A percentile compares a stretch with the other conserved stretches of the same genome.
Evolutionary conservation across 768 basidiomycete genomes (phyloP).

Genomic region (Termitomyces titanicus): DNA sequence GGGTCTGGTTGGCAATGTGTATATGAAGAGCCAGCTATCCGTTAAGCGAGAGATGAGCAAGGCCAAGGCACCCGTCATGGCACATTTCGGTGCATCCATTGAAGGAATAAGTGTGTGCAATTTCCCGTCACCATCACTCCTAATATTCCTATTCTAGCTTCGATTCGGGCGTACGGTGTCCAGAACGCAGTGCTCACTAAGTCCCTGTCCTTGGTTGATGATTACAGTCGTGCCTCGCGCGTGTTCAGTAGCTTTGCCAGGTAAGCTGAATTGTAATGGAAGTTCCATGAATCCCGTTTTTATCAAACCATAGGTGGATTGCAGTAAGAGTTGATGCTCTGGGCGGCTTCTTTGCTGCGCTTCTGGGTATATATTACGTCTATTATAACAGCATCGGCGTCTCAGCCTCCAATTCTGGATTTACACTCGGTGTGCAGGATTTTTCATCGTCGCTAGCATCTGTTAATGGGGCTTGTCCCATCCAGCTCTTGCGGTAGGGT

Average conservation of each 20-base stretch:
- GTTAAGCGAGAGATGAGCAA: constrained; percentile 45
- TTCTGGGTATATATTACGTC: constrained; percentile 51
- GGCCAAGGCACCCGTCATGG: constrained; percentile 27
- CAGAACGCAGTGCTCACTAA: constrained; percentile 41
- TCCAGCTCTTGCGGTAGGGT: constrained; percentile 32
- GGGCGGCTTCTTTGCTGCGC: constrained; percentile 49
- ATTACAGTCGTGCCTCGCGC: constrained; percentile 39
- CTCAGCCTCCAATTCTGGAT: constrained; percentile 10
- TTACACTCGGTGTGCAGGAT: constrained; percentile 14
- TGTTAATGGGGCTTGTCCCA: no score
- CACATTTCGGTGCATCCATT: constrained; percentile 48
- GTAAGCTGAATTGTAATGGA: neutral
- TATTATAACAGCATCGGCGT: constrained; percentile 44
- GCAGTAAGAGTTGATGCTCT: constrained; percentile 51
- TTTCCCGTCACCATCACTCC: neutral
- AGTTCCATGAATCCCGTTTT: neutral
- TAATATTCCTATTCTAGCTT: constrained; percentile 22
- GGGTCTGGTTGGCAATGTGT: constrained; percentile 34
- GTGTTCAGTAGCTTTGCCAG: constrained; percentile 41
- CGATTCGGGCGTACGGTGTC: constrained; percentile 65
- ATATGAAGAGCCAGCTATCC: constrained; percentile 41
- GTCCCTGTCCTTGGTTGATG: constrained; percentile 46
- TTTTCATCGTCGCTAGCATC: no score
- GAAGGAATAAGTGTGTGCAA: constrained; percentile 36
- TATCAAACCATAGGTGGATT: constrained; percentile 26